These are phyloP conservation scores for Zangia roseola DNA, from an alignment of 768 basidiomycete genomes.

Conservation along the genomic window DNA sequence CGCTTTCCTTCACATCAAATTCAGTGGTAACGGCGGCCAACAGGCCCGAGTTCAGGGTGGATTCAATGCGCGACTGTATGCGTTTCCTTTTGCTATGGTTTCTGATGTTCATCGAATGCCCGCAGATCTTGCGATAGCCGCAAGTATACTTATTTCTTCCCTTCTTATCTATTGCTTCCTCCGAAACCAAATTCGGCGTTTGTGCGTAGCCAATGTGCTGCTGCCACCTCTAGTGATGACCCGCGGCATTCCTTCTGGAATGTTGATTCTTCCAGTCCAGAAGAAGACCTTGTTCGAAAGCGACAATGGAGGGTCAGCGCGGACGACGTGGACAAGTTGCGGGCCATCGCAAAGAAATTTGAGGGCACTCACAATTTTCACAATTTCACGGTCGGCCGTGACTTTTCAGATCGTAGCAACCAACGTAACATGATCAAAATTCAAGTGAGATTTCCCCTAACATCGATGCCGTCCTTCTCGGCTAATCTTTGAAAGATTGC, in stretches of 20 bases:
- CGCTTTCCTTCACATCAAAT: not conserved
- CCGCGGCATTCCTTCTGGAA: conserved; percentile 64
- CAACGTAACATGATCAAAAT: conserved; percentile 87
- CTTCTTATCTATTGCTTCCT: conserved; percentile 88
- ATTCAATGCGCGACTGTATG: conserved; percentile 75
- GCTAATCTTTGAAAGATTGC: conserved; percentile 48
- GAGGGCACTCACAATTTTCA: conserved; percentile 96
- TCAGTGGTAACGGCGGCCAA: not conserved
- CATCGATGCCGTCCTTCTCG: not conserved
- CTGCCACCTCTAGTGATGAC: conserved; percentile 26
- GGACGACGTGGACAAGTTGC: conserved; percentile 55
- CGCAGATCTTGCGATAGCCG: conserved; percentile 87
- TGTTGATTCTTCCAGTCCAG: conserved; percentile 39
- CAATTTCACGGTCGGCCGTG: conserved; percentile 91
- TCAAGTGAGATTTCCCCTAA: conserved; percentile 46
- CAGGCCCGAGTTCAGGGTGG: conserved; percentile 75
- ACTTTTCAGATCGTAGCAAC: conserved; percentile 79
- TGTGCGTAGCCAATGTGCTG: conserved; percentile 41
- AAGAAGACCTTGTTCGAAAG: conserved; percentile 65
- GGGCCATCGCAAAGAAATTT: conserved; percentile 59
- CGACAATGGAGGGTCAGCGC: conserved; percentile 64
- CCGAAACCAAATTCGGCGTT: conserved; percentile 77
- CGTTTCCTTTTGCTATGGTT: not conserved
- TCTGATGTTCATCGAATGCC: conserved; percentile 1
- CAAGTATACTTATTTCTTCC: conserved; percentile 97